Base-by-base conservation (phyloP, 768 basidiomycete genomes). In the Sistotremastrum niveocremeum region DNA sequence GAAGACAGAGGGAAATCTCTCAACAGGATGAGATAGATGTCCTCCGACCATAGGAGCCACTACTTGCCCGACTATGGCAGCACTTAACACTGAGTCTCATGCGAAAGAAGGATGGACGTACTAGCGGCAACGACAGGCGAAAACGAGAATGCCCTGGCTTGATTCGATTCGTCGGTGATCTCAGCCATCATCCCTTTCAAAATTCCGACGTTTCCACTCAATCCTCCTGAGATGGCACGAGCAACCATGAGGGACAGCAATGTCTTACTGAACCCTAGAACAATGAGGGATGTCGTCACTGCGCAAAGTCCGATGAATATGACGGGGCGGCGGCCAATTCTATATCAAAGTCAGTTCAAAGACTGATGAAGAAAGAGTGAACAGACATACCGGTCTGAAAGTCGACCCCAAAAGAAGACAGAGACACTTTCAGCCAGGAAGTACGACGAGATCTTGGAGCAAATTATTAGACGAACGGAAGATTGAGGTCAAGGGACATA, bases 1-100 rank as follows among this genome's bases (percentile, higher is more conserved):
- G 49, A 81, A 79, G 3, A 72, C 42, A 1, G 42, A 29, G 7
- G 77, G 75, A 49, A 74, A 79, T n/a, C 66, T 67, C 40, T 78
- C 71, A n/a, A 67, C 68, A 11, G 78, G 78, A 29, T 67, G 65
- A 45, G 74, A 64, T 43, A 80, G 65, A 12, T 64, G 64, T 6
- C 79, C 78, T 10, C 78, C 78, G 29, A 79, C 71, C 32, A 79
- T 61, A 11, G 78, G 76, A 20, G 20, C 20, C 20, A 20, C 20
- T 20, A 20, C 20, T 20, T 20, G 20, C 20, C 20, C 20, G 20
- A 20, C 20, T 20, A 20, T 20, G 1, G 20, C 20, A 20, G 20
- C 20, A 20, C 2, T 20, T 20, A 20, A 20, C 20, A 20, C 2
- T 20, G 20, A 20, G 20, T 20, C 20, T 20, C 20, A 20, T 20